A percentile compares a stretch with the other conserved stretches of the same genome.
Evolutionary conservation across 2,329 filamentous ascomycete species (phyloP).

Genomic region (Xylaria sp.): DNA sequence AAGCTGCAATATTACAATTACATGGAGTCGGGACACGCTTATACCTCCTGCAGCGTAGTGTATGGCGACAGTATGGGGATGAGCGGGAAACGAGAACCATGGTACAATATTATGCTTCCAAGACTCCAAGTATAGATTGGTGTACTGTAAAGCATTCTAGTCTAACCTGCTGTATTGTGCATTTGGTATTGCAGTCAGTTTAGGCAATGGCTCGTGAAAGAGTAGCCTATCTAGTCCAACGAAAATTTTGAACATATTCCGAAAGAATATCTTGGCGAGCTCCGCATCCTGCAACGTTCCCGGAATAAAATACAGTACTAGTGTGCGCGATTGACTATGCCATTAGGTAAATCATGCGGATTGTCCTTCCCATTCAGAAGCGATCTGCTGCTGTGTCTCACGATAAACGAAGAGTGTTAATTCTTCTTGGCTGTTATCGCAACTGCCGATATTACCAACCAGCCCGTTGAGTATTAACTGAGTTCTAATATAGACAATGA

Average conservation of each 20-base stretch:
- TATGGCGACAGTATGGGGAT: slow-evolving; percentile 6
- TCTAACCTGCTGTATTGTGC: neutral
- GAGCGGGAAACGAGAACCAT: neutral
- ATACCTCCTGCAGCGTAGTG: slow-evolving; percentile 13
- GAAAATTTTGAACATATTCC: slow-evolving; percentile 10
- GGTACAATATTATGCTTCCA: neutral
- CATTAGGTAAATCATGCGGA: slow-evolving; percentile 17
- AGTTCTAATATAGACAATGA: neutral
- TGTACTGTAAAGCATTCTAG: slow-evolving; percentile 6
- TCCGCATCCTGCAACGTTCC: neutral
- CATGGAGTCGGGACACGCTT: slow-evolving; percentile 23
- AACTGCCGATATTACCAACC: neutral
- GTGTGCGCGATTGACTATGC: neutral
- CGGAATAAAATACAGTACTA: slow-evolving; percentile 1
- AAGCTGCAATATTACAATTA: slow-evolving; percentile 22
- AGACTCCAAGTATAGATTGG: neutral
- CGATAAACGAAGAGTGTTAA: neutral
- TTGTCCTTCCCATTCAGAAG: slow-evolving; percentile 2
- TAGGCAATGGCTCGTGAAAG: neutral
- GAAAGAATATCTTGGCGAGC: slow-evolving; percentile 6
- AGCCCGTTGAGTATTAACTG: neutral
- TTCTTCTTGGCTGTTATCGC: neutral
- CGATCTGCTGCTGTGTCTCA: slow-evolving; percentile 10
- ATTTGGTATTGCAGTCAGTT: neutral
- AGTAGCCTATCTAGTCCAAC: neutral